These are phyloP conservation scores for Austroboletus niveus DNA, from an alignment of 1,284 basidiomycete species.

Conservation along the genomic window DNA sequence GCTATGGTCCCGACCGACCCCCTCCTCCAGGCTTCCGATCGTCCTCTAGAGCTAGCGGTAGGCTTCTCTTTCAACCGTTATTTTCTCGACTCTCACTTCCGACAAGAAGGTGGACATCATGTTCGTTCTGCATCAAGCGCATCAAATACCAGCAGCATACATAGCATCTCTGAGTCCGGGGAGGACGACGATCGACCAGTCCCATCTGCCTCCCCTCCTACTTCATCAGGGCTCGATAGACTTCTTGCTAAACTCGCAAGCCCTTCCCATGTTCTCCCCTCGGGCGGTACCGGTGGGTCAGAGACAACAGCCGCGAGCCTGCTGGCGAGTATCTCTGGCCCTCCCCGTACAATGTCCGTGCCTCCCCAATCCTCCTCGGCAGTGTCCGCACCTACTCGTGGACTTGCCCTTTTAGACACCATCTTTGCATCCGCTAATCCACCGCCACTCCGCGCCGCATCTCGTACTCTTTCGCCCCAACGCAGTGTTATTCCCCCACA, in stretches of 20 bases:
- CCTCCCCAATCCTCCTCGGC: slow-evolving; percentile 27
- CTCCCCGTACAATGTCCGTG: slow-evolving; percentile 32
- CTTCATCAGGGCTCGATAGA: slow-evolving; percentile 55
- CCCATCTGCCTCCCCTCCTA: slow-evolving; percentile 13
- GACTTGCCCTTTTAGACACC: slow-evolving; percentile 46
- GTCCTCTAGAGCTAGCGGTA: slow-evolving; percentile 31
- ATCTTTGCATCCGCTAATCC: slow-evolving; percentile 51
- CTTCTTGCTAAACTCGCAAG: slow-evolving; percentile 55
- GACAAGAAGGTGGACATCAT: slow-evolving; percentile 25
- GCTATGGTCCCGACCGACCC: slow-evolving; percentile 62
- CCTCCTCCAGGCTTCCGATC: slow-evolving; percentile 43
- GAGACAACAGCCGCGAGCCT: slow-evolving; percentile 30
- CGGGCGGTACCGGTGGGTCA: slow-evolving; percentile 17
- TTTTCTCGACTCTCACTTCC: slow-evolving; percentile 12
- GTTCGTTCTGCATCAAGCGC: slow-evolving; percentile 31
- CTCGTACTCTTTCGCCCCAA: slow-evolving; percentile 16
- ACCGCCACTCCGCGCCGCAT: slow-evolving; percentile 19
- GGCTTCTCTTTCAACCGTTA: background rate
- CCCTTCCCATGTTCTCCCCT: slow-evolving; percentile 17
- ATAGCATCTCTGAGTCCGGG: slow-evolving; percentile 33
- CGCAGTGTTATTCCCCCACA: slow-evolving; percentile 10
- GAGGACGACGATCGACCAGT: slow-evolving; percentile 24
- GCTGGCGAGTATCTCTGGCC: slow-evolving; percentile 23
- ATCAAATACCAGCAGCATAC: slow-evolving; percentile 34
- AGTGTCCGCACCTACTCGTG: slow-evolving; percentile 31